Evolutionary conservation across 176 grass and related monocot genomes (phyloP).

Genomic region (Triticum dicoccoides): DNA sequence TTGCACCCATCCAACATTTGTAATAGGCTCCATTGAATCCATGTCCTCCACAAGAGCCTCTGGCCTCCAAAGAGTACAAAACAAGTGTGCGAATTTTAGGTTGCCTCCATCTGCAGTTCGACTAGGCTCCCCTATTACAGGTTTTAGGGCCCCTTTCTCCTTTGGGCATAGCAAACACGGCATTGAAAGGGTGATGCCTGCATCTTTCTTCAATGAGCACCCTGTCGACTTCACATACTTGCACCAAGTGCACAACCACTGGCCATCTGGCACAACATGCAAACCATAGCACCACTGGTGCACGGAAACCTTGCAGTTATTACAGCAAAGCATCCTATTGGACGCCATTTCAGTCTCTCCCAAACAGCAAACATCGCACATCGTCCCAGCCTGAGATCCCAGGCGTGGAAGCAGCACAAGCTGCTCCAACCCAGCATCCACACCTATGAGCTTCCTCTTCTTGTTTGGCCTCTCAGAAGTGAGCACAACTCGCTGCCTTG

Average conservation of each 20-base stretch:
- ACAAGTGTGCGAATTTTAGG: conserved; percentile 67
- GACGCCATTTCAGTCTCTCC: conserved; percentile 43
- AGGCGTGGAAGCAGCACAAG: conserved; percentile 62
- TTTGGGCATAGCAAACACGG: conserved; percentile 84
- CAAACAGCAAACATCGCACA: conserved; percentile 76
- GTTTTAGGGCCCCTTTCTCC: conserved; percentile 74
- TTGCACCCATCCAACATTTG: conserved; percentile 46
- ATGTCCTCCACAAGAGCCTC: conserved; percentile 71
- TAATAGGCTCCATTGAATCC: conserved; percentile 74
- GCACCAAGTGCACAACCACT: conserved; percentile 79
- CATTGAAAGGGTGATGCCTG: not conserved
- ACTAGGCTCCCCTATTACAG: conserved; percentile 30
- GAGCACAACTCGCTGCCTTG: conserved; percentile 69
- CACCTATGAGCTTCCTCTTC: conserved; percentile 91
- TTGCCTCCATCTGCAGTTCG: conserved; percentile 7
- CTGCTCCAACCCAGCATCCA: conserved; percentile 74
- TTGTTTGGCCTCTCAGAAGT: conserved; percentile 95
- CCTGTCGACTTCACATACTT: conserved; percentile 49
- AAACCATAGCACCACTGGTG: conserved; percentile 98
- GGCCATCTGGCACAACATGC: conserved; percentile 46
- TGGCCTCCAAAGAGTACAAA: conserved; percentile 89
- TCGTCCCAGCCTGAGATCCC: conserved; percentile 29
- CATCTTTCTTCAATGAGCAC: conserved; percentile 19
- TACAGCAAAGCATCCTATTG: conserved; percentile 66
- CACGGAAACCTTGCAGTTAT: conserved; percentile 63